A percentile compares a stretch with the other conserved stretches of the same genome.
These are phyloP conservation scores for Oryza meyeriana DNA, from an alignment of 176 grass and related monocot genomes.

Conservation along the genomic window DNA sequence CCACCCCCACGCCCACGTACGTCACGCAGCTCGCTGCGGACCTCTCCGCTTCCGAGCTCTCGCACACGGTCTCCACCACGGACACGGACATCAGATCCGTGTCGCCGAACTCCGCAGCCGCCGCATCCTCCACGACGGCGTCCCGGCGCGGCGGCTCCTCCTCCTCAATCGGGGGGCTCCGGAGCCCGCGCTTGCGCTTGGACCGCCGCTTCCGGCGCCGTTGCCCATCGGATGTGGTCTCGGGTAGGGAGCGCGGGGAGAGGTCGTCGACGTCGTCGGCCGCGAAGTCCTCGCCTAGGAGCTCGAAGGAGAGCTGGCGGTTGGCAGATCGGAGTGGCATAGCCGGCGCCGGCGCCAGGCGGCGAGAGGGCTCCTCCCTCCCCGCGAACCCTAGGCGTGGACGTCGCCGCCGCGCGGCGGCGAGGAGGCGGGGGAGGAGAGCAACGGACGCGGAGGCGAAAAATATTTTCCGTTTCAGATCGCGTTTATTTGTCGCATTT, in stretches of 20 bases:
- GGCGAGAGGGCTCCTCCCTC: background rate
- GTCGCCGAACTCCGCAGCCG: conserved; percentile 16
- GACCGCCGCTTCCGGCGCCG: conserved; percentile 39
- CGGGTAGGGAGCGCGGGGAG: conserved; percentile 37
- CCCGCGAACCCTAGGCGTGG: conserved; percentile 18
- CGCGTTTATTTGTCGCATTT: conserved; percentile 43
- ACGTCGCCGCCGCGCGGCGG: conserved; percentile 13
- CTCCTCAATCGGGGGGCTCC: conserved; percentile 40
- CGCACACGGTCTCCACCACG: conserved; percentile 44
- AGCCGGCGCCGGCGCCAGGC: background rate
- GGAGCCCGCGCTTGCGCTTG: conserved; percentile 48
- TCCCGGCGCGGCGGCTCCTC: conserved; percentile 21
- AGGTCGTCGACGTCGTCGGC: conserved; percentile 26
- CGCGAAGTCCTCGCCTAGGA: conserved; percentile 58
- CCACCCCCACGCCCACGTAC: conserved; percentile 62
- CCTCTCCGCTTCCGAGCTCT: conserved; percentile 45
- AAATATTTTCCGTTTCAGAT: conserved; percentile 5
- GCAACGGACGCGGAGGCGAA: conserved; percentile 36
- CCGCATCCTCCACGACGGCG: background rate
- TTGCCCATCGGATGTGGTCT: conserved; percentile 28
- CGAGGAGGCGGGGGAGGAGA: background rate
- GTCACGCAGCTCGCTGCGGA: conserved; percentile 56
- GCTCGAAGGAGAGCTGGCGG: conserved; percentile 74
- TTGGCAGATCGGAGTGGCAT: conserved; percentile 67
- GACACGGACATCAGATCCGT: conserved; percentile 42